These are phyloP conservation scores for Globisporangium barbulae DNA, from an alignment of 352 stramenopile genomes.

Conservation along the genomic window DNA sequence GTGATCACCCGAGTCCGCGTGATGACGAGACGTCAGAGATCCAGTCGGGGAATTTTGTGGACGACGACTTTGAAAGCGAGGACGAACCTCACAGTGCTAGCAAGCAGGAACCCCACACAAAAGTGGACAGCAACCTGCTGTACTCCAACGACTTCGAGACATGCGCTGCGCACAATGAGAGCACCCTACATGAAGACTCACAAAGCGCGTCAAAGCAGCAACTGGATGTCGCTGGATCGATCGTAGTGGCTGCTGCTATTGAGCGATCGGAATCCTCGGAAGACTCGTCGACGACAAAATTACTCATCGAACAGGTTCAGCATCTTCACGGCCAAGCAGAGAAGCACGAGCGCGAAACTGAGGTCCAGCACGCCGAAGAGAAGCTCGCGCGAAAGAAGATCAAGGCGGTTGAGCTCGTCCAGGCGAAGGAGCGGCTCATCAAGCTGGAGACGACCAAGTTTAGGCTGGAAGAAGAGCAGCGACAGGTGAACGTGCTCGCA, in stretches of 20 bases:
- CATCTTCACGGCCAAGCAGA: constrained; percentile 14
- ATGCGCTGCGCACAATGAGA: background rate
- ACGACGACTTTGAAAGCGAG: constrained; percentile 16
- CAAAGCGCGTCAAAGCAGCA: background rate
- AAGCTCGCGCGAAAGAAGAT: constrained; percentile 46
- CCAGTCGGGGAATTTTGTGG: constrained; percentile 10
- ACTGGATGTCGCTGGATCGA: background rate
- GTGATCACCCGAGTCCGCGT: background rate
- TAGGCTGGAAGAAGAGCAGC: constrained; percentile 33
- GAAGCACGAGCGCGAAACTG: background rate
- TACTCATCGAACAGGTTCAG: constrained; percentile 34
- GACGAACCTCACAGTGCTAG: background rate
- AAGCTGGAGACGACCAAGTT: constrained; percentile 30
- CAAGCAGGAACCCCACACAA: background rate
- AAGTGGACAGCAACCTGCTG: background rate
- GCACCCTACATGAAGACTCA: background rate
- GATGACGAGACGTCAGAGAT: constrained; percentile 8
- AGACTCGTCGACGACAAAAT: constrained; percentile 50
- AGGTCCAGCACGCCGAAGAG: background rate
- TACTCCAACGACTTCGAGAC: constrained; percentile 12
- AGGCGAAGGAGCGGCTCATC: constrained; percentile 33
- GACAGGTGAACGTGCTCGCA: constrained; percentile 39
- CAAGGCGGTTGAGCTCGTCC: constrained; percentile 35
- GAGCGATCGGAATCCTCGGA: constrained; percentile 32
- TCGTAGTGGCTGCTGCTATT: background rate